phyloP scores from a whole-genome alignment of 345 rosid genomes.

The Reutealis trisperma region DNA sequence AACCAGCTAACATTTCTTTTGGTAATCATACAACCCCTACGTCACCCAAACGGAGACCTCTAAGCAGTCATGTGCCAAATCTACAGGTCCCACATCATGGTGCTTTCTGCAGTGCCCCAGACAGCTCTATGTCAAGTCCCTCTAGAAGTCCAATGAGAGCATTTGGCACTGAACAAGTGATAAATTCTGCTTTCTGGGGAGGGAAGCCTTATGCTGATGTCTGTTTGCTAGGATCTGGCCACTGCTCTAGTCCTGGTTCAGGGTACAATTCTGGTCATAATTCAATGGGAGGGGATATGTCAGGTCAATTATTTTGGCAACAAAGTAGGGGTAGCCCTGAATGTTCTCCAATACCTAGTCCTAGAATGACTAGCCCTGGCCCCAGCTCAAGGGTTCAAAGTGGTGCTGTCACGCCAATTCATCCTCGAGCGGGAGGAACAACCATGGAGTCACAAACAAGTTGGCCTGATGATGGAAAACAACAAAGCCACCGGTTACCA shows the following conservation, averaged over 20 bases:
- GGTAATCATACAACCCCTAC: slow-evolving; percentile 55
- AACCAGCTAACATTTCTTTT: slow-evolving; percentile 50
- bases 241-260: slow-evolving; percentile 97
- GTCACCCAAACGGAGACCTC: slow-evolving; percentile 69
- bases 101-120: slow-evolving; percentile 81
- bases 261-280: slow-evolving; percentile 96
- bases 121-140: slow-evolving; percentile 97
- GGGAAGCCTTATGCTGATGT: slow-evolving; percentile 79
- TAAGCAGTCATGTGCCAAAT: slow-evolving; percentile 57
- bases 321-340: slow-evolving; percentile 95
- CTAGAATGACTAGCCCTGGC: slow-evolving; percentile 97
- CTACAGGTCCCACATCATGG: slow-evolving; percentile 68
- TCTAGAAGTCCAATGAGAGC: slow-evolving; percentile 94
- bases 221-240: slow-evolving; percentile 78
- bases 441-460: slow-evolving; percentile 64
- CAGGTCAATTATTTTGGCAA: slow-evolving; percentile 87
- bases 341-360: slow-evolving; percentile 93
- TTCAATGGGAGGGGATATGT: slow-evolving; percentile 94
- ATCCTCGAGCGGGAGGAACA: slow-evolving; percentile 85
- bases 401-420: slow-evolving; percentile 97
- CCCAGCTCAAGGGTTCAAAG: slow-evolving; percentile 97
- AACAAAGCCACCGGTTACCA: slow-evolving; percentile 87
- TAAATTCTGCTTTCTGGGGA: slow-evolving; percentile 66
- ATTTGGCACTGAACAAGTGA: slow-evolving; percentile 60
- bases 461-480: slow-evolving; percentile 82